Conservation (phyloP, 805 yeast genomes). For the Candida nemodendra region DNA sequence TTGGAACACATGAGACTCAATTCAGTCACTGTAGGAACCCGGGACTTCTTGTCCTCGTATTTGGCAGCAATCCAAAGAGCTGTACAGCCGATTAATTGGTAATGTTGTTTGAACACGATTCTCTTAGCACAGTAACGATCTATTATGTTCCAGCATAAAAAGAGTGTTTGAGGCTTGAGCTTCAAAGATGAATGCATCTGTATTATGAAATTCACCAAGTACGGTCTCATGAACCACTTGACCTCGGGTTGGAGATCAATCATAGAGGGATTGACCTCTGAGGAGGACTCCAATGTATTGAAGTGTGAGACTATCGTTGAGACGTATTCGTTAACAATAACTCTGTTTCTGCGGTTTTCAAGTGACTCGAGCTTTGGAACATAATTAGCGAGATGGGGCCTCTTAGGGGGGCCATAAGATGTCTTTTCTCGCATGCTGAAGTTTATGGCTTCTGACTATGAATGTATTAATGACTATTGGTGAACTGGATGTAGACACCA, state of each 20-base stretch:
- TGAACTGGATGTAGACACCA: constrained; percentile 1
- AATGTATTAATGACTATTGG: too few species aligned
- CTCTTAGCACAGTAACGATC: constrained; percentile 91
- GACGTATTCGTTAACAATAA: constrained; percentile 43
- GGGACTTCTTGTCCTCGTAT: constrained; percentile 58
- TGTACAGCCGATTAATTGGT: constrained; percentile 87
- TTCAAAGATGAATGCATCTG: constrained; percentile 60
- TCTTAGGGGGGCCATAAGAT: constrained; percentile 36
- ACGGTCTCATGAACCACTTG: constrained; percentile 67
- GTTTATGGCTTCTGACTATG: not conserved
- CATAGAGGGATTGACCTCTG: constrained; percentile 46
- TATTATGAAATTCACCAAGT: constrained; percentile 74
- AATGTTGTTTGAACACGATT: constrained; percentile 79
- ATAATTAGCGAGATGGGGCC: constrained; percentile 32
- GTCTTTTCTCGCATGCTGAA: constrained; percentile 16
- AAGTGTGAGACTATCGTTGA: constrained; percentile 38
- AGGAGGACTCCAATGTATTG: constrained; percentile 39
- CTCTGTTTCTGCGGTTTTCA: constrained; percentile 46
- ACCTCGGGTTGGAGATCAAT: constrained; percentile 89
- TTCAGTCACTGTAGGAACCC: constrained; percentile 57
- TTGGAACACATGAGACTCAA: constrained; percentile 55
- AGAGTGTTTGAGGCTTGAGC: constrained; percentile 66
- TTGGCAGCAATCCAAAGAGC: constrained; percentile 93
- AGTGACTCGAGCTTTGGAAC: constrained; percentile 44
- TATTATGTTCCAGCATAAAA: constrained; percentile 67